phyloP scores from a whole-genome alignment of 305 asterid species.

The Coffea humblotiana region DNA sequence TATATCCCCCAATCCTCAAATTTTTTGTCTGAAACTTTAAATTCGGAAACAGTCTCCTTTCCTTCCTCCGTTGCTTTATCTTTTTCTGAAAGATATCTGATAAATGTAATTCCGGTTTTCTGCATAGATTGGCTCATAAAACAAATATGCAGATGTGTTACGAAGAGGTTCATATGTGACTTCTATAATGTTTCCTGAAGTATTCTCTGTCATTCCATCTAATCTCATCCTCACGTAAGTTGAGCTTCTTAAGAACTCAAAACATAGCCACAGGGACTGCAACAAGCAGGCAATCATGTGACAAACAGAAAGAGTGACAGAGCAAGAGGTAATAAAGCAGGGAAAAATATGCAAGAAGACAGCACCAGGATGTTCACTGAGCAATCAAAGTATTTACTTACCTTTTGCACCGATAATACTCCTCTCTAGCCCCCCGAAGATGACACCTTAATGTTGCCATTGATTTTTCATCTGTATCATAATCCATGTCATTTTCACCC shows the following conservation, averaged over 20 bases:
- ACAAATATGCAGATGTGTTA: background rate
- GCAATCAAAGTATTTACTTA: conserved; percentile 21
- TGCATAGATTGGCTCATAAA: background rate
- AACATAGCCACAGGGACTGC: background rate
- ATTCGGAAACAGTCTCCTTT: background rate
- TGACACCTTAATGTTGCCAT: conserved; percentile 97
- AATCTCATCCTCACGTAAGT: background rate
- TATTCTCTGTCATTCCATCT: background rate
- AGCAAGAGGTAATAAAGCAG: background rate
- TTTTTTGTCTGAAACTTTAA: background rate
- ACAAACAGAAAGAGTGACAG: background rate
- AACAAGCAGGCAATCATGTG: background rate
- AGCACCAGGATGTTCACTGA: background rate
- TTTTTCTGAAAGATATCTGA: background rate
- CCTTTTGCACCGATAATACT: conserved; percentile 96
- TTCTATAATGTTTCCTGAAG: background rate
- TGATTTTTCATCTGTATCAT: conserved; percentile 97
- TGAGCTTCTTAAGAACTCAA: background rate
- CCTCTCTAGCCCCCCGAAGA: conserved; percentile 92
- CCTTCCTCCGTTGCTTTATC: background rate
- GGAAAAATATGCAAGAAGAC: conserved; percentile 1
- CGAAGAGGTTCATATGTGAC: background rate
- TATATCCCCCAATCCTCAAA: background rate
- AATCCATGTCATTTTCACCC: conserved; percentile 99
- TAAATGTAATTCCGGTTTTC: background rate